Conservation (phyloP, 371 early-diverging fungal genomes). For the Rhizomucor miehei region DNA sequence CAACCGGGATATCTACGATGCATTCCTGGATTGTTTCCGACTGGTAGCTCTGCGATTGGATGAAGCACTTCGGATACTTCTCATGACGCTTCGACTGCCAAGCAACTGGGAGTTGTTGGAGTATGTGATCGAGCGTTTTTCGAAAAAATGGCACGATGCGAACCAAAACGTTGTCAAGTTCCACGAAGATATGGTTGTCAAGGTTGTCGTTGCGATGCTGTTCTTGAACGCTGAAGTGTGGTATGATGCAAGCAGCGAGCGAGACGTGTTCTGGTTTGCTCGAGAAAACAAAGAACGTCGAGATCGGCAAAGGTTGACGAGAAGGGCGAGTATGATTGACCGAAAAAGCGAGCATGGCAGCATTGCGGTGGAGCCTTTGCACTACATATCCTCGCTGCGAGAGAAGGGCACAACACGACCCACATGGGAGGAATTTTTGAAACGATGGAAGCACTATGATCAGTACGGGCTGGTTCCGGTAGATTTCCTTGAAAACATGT, state of each 20-base stretch:
- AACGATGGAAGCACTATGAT: constrained; percentile 46
- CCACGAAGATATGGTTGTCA: constrained; percentile 64
- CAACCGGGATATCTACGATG: constrained; percentile 63
- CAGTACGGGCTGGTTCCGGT: constrained; percentile 40
- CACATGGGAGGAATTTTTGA: constrained; percentile 36
- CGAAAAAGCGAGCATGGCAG: constrained; percentile 24
- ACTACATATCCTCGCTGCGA: constrained; percentile 37
- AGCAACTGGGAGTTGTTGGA: constrained; percentile 74
- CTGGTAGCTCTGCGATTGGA: constrained; percentile 72
- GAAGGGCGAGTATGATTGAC: constrained; percentile 33
- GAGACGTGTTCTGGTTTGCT: constrained; percentile 50
- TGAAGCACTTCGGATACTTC: constrained; percentile 76
- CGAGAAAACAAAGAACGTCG: constrained; percentile 38
- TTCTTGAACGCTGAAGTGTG: constrained; percentile 86
- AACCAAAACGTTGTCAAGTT: constrained; percentile 58
- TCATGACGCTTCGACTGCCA: constrained; percentile 75
- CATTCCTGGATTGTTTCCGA: constrained; percentile 76
- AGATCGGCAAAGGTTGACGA: constrained; percentile 25
- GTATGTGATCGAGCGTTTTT: constrained; percentile 74
- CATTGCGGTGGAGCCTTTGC: constrained; percentile 38
- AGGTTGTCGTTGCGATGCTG: constrained; percentile 82
- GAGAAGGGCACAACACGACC: constrained; percentile 24
- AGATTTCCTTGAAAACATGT: constrained; percentile 52
- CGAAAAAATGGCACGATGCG: constrained; percentile 73
- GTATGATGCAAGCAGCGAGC: constrained; percentile 57